phyloP scores from a whole-genome alignment of 2,329 filamentous ascomycete species.

The Mariannaea sp. region DNA sequence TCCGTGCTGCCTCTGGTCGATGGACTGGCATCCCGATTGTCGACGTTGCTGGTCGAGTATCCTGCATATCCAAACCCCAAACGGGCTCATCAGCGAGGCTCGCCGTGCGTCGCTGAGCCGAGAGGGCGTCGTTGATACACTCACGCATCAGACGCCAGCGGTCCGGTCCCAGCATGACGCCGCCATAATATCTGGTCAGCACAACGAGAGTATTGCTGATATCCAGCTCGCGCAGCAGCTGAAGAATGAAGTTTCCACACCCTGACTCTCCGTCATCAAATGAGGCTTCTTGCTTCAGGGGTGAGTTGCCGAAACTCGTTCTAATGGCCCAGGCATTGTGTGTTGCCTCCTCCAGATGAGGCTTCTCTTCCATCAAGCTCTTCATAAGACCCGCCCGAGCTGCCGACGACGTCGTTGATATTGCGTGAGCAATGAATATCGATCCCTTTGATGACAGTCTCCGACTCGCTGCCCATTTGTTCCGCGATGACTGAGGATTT shows the following conservation, averaged over 20 bases:
- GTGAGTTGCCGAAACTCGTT: constrained; percentile 45
- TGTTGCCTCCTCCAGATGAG: constrained; percentile 56
- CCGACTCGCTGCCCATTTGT: constrained; percentile 57
- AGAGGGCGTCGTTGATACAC: constrained; percentile 59
- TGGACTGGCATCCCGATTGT: constrained; percentile 70
- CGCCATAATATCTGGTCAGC: constrained; percentile 66
- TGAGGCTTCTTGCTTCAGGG: constrained; percentile 53
- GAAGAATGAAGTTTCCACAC: constrained; percentile 61
- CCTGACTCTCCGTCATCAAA: constrained; percentile 67
- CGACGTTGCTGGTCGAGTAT: constrained; percentile 48
- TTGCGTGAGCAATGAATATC: constrained; percentile 61
- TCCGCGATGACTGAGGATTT: constrained; percentile 26
- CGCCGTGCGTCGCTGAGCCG: constrained; percentile 50
- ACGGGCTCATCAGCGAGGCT: constrained; percentile 56
- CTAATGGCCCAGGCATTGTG: constrained; percentile 62
- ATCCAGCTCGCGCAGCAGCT: constrained; percentile 56
- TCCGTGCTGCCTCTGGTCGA: constrained; percentile 69
- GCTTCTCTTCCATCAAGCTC: constrained; percentile 53
- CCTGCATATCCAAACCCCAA: constrained; percentile 64
- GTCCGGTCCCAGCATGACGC: constrained; percentile 64
- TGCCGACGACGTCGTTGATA: constrained; percentile 43
- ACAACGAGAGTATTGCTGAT: constrained; percentile 60
- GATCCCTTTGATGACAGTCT: constrained; percentile 58
- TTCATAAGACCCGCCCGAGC: constrained; percentile 52
- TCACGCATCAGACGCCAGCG: constrained; percentile 66